Evolutionary conservation across 768 basidiomycete genomes (phyloP), one percentile per base, ranked within the genome.

Genomic region (Amanita subjunquillea): DNA sequence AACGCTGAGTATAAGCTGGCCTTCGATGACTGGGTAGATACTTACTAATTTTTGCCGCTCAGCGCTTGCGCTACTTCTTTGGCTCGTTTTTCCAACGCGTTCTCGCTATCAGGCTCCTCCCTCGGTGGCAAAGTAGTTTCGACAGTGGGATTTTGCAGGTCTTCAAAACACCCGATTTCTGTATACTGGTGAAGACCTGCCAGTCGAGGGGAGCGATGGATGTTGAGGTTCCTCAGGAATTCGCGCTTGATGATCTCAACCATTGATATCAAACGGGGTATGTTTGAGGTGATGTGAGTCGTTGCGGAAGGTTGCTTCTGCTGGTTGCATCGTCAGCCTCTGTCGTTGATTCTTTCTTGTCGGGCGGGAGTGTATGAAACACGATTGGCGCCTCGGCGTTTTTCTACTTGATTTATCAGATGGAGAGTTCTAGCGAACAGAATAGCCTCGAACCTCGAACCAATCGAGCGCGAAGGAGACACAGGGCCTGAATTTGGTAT

Each of bases 221-320:
- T 57, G 39, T 74, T 74, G 5, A 84, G 68, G 13, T 62, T 62
- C 51, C 80, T 80, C 50, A 87, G 55, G 60, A 81, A 91, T 61
- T 91, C 86, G 25, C 91, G 78, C 61, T 92, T 92, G 59, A 91
- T 78, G 52, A 92, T 87, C 65, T 94, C 91, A 0, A 81, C 82
- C 3, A 90, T 85, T 0, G 83, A 80, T 36, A 93, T 71, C 6
- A 94, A 73, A 0, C 84, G 78, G 0, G 87, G 80, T 4, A 80
- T 73, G 6, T 69, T 62, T 0, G 67, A 57, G 0, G 77, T 72
- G 48, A 39, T 23, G 5, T 9, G 51, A 32, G 32, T 32, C 9
- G 32, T 10, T 32, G 32, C 32, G 32, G 32, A 32, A 32, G 32
- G 32, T 12, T 32, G 9, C 32, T 32, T 30, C 8, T 9, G 30